Evolutionary conservation across 2,329 filamentous ascomycete genomes (phyloP), one percentile per base, ranked within the genome.

Genomic region (Fusarium goolgardi): DNA sequence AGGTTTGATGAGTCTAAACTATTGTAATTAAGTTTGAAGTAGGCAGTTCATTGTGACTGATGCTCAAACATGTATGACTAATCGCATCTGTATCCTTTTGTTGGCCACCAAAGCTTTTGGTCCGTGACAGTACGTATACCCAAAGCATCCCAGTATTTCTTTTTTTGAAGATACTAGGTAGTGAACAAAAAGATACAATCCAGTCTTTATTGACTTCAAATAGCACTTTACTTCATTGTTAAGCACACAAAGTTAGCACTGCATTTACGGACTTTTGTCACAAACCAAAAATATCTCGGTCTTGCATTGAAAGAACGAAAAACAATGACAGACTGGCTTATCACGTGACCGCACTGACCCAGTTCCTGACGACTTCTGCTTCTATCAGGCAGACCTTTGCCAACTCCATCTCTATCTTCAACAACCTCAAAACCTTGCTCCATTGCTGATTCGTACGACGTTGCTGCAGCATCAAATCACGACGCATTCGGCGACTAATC

Each of bases 321-420:
- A 53, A 65, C 67, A 64, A 71, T 59, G 59, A 46, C 52, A 25
- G 40, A 41, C 37, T n/a, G 25, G 1, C 32, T 2, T 5, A 20
- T 76, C 75, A 77, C 75, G 75, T 77, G 75, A 77, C 43, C 6
- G 0, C 13, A 3, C 10, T 25, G 43, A 73, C 73, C 75, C 73
- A 76, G 74, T 73, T 73, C 25, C 73, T 73, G 67, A 65, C 59
- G 56, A 69, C 71, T 67, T 66, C 69, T 73, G 56, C 59, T 60
- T 74, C 63, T 65, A 69, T 65, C 27, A 62, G 67, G 60, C 73
- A 74, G 62, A 71, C 56, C 63, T 75, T 75, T 73, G 66, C 62
- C 71, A 73, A 69, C 72, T 66, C 60, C 61, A 63, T 62, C 66
- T 65, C 65, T 55, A 55, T 59, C 65, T 54, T 60, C 56, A 72